Evolutionary conservation across 805 yeast species (phyloP), one percentile per base, ranked within the genome.

Genomic region (Wilhelminamyces savonicus): DNA sequence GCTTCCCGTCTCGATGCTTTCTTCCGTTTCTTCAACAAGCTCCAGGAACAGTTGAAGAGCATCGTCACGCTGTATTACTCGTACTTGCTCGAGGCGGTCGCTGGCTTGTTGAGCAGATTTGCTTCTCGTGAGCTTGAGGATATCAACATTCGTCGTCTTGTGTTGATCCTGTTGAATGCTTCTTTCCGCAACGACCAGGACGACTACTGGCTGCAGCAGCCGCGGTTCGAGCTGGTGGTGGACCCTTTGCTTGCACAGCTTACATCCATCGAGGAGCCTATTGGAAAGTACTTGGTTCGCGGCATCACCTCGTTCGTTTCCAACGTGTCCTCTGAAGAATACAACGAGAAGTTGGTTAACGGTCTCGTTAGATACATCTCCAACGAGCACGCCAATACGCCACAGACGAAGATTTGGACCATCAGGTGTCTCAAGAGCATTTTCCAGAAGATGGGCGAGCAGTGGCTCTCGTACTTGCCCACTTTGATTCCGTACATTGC

Each of bases 401-500:
- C 71, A 13, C 84, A 79, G 46, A 76, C 92, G 70, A 79, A 78
- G 62, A 72, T 79, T 27, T 82, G 95, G 90, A 77, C 97, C 16
- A 73, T 85, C 31, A 76, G 80, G 52, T 66, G 84, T 2, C 70
- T 92, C 53, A 85, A 84, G 56, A 67, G 77, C 16, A 76, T 92
- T 19, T 92, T 87, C 69, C 82, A 83, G 41, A 83, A 83, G 64
- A 81, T 87, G 46, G 97, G 97, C 32, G 97, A 92, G 47, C 85
- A 79, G 53, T 92, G 97, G 98, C 70, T 92, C 41, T 66, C 81
- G 20, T 70, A 83, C 64, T 68, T 92, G 45, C 98, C 98, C 15
- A 96, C 88, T 51, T 71, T 92, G 44, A 95, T 92, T 39, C 99
- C 99, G 20, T 72, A 85, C 36, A 85, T 92, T 54, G 96, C 97